Evolutionary conservation across 768 basidiomycete species (phyloP).

Genomic region (Mycena polygramma): DNA sequence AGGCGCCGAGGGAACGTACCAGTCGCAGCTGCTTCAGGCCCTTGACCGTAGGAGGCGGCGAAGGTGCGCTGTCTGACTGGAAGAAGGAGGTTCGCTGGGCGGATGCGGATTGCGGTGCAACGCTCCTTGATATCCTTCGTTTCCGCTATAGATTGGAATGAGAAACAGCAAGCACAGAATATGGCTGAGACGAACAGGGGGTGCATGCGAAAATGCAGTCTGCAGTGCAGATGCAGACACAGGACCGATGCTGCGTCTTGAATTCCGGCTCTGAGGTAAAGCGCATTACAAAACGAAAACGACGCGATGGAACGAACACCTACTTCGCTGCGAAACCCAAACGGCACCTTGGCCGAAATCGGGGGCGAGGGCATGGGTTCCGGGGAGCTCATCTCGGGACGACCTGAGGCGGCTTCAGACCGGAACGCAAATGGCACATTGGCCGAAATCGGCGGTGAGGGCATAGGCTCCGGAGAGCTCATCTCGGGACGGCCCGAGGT

Average conservation of each 20-base stretch:
- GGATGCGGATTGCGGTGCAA: slow-evolving; percentile 30
- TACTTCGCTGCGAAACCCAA: slow-evolving; percentile 37
- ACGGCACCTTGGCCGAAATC: slow-evolving; percentile 17
- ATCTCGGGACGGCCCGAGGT: slow-evolving; percentile 35
- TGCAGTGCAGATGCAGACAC: slow-evolving; percentile 29
- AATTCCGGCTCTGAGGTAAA: slow-evolving; percentile 24
- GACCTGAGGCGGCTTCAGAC: no score
- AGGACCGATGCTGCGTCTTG: slow-evolving; percentile 20
- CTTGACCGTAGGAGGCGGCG: slow-evolving; percentile 37
- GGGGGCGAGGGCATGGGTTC: no score
- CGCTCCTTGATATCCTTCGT: slow-evolving; percentile 36
- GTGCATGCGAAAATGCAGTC: slow-evolving; percentile 20
- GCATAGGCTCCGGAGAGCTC: slow-evolving; percentile 23
- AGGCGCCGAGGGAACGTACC: slow-evolving; percentile 46
- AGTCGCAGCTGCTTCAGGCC: slow-evolving; percentile 63
- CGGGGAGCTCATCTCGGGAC: no score
- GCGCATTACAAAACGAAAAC: neutral
- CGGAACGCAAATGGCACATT: slow-evolving; percentile 29
- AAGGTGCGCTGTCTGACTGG: slow-evolving; percentile 38
- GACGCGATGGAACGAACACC: neutral
- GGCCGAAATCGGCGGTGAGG: slow-evolving; percentile 20
- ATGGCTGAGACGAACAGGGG: slow-evolving; percentile 19
- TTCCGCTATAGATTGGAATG: slow-evolving; percentile 20
- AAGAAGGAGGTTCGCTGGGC: slow-evolving; percentile 21
- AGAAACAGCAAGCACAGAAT: neutral